Evolutionary conservation across 2,329 filamentous ascomycete species (phyloP).

Genomic region (Colletotrichum tamarilloi): DNA sequence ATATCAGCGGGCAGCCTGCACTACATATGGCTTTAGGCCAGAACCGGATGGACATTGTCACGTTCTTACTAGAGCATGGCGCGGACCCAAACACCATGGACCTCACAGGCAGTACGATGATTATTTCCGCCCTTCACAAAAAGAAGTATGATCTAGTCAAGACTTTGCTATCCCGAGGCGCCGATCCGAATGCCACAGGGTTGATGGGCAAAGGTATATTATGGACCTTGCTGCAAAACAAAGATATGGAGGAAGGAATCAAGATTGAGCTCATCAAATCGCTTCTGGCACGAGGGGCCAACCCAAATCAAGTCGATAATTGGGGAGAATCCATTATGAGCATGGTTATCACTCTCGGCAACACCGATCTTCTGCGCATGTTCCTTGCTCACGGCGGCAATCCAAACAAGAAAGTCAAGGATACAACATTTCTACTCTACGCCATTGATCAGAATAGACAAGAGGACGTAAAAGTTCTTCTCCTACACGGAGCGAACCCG

Average conservation of each 20-base stretch:
- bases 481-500: constrained; percentile 46
- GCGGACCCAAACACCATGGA: constrained; percentile 45
- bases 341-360: constrained; percentile 25
- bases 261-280: constrained; percentile 18
- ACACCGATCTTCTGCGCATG: constrained; percentile 25
- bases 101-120: constrained; percentile 45
- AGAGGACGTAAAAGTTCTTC: constrained; percentile 41
- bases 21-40: constrained; percentile 42
- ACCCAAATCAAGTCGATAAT: constrained; percentile 38
- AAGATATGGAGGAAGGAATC: constrained; percentile 19
- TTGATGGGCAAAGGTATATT: constrained; percentile 28
- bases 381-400: constrained; percentile 36
- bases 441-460: constrained; percentile 41
- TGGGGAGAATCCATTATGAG: constrained; percentile 41
- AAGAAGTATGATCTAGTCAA: constrained; percentile 37
- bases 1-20: constrained; percentile 36
- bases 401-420: constrained; percentile 29
- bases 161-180: constrained; percentile 36
- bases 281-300: constrained; percentile 26
- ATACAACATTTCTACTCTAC: constrained; percentile 43
- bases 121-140: constrained; percentile 47
- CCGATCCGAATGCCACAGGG: constrained; percentile 36
- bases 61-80: constrained; percentile 48
- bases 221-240: constrained; percentile 27
- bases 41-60: constrained; percentile 45